These are phyloP conservation scores for Wickerhamomyces sydowiorum DNA, from an alignment of 805 yeast genomes.

Conservation along the genomic window DNA sequence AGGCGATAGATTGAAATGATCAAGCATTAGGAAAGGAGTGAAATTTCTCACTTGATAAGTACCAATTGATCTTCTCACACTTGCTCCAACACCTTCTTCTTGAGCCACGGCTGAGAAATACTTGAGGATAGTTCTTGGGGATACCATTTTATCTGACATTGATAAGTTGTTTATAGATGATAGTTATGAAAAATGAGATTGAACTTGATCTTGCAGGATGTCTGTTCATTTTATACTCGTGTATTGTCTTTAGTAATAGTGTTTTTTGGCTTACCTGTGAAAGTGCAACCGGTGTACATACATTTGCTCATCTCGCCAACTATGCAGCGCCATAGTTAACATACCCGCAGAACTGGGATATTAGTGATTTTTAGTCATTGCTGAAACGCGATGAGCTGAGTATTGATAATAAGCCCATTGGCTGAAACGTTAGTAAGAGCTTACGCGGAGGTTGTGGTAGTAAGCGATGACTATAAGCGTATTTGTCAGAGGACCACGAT, in stretches of 20 bases:
- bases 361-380: not conserved
- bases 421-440: no score
- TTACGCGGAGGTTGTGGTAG: no score
- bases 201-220: not conserved
- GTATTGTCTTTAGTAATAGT: not conserved
- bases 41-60: constrained; percentile 62
- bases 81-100: constrained; percentile 85
- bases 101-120: constrained; percentile 58
- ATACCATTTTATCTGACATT: constrained; percentile 11
- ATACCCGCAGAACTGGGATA: not conserved
- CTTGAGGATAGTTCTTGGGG: constrained; percentile 43
- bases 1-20: constrained; percentile 62
- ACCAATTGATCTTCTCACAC: constrained; percentile 78
- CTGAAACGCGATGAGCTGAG: not conserved
- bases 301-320: not conserved
- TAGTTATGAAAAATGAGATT: not conserved
- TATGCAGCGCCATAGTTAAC: not conserved
- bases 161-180: not conserved
- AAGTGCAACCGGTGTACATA: not conserved
- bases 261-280: not conserved
- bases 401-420: not conserved
- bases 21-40: constrained; percentile 77
- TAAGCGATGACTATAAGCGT: no score
- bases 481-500: no score
- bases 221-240: not conserved